Evolutionary conservation across 2,329 filamentous ascomycete genomes (phyloP).

Genomic region (Aspergillus awamori): DNA sequence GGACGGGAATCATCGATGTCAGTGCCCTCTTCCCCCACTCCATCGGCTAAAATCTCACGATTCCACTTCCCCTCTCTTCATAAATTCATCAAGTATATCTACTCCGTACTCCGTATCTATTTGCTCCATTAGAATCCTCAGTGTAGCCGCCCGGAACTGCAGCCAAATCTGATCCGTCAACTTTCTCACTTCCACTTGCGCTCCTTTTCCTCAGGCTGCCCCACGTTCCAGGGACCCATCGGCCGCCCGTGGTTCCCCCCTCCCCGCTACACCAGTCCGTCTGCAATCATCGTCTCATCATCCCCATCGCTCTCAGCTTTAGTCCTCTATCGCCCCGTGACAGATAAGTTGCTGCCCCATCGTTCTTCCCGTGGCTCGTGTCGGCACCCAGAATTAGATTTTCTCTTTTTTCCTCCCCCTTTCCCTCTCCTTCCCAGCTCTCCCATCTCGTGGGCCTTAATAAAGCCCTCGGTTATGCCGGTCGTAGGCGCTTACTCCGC

Average conservation of each 20-base stretch:
- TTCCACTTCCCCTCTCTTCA: background rate
- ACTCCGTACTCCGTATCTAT: background rate
- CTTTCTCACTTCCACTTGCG: background rate
- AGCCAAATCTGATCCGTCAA: constrained; percentile 1
- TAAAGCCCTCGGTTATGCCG: background rate
- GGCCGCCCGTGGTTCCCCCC: background rate
- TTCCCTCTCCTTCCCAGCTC: background rate
- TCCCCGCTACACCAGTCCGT: background rate
- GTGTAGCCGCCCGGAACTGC: background rate
- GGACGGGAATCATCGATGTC: background rate
- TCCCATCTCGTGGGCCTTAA: background rate
- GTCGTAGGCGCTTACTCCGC: background rate
- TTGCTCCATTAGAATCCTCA: background rate
- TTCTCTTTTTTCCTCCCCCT: too few relatives aligned
- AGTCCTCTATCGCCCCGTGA: background rate
- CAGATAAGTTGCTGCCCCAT: background rate
- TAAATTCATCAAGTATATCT: background rate
- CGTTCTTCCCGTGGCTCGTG: background rate
- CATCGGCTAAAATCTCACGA: background rate
- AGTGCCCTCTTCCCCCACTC: background rate
- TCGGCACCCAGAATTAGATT: background rate
- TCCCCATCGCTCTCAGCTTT: background rate
- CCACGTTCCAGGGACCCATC: constrained; percentile 1
- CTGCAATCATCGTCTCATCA: background rate
- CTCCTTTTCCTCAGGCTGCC: background rate